Base-by-base conservation (phyloP, 23 red algal species). In the Gracilaria domingensis region DNA sequence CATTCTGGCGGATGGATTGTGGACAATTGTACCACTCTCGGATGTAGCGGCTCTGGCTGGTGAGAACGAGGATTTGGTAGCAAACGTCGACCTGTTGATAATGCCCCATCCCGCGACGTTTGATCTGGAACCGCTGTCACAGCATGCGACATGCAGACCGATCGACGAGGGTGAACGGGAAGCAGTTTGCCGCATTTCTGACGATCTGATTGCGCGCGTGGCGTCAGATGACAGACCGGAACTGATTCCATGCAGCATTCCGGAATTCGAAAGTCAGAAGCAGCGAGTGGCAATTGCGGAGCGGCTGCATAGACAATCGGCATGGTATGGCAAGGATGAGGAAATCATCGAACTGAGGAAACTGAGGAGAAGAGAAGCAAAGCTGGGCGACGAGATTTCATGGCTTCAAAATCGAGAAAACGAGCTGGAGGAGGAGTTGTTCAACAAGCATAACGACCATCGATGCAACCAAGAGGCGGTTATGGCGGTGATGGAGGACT, bases 401-500 rank as follows among this genome's bases (percentile, higher is more conserved):
- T 39, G 45, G 20, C 3, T 91, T 60, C 55, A 71, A 34, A 56
- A 36, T 33, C 24, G 60, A 24, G 76, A 91, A 47, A 35, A 42
- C 33, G 39, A 65, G 40, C 39, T 91, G 37, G 87, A 81, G 44
- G 60, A 91, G 16, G 26, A 66, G 13, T 12, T 91, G 57, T 53
- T 69, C 26, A 70, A 28, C 16, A 40, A 50, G 58, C 87, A 81
- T 11, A 81, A 71, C 36, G 37, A 91, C 26, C 76, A 81, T 13
- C 59, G 40, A 11, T 48, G 50, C 34, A 81, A 42, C 3, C 87
- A 81, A 28, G 49, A 55, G 47, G 73, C 87, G 53, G 58, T 81
- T 23, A 55, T 91, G 87, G 87, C 87, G 55, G 87, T 91, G 47
- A 26, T 91, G 75, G 87, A 91, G 45, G 87, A 91, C 58, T 91